phyloP scores from a whole-genome alignment of 164 flowering plant genomes.

The Litsea cubeba region DNA sequence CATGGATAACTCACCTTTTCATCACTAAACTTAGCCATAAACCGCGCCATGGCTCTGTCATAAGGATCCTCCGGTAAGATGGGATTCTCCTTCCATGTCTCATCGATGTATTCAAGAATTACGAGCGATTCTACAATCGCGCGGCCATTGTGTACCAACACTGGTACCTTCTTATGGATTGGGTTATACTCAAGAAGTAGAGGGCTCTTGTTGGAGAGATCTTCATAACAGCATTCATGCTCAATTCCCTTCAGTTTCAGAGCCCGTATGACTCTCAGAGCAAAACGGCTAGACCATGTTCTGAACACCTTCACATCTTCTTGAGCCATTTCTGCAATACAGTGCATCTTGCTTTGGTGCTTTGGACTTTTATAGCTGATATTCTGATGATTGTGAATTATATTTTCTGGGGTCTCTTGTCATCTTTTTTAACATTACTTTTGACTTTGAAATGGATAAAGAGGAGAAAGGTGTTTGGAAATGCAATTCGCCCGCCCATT shows the following conservation, averaged over 20 bases:
- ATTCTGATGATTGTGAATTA: too few species aligned
- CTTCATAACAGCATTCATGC: background rate
- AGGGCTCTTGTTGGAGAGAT: background rate
- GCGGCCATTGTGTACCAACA: slow-evolving; percentile 3
- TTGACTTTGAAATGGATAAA: too few species aligned
- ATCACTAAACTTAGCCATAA: slow-evolving; percentile 5
- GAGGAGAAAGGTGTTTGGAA: too few species aligned
- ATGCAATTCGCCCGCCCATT: too few species aligned
- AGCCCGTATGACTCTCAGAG: slow-evolving; percentile 4
- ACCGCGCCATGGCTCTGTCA: slow-evolving; percentile 5
- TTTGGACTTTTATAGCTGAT: too few species aligned
- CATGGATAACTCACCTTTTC: slow-evolving; percentile 2
- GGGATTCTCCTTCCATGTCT: slow-evolving; percentile 8
- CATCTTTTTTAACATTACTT: too few species aligned
- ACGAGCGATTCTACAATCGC: slow-evolving; percentile 2
- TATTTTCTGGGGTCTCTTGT: too few species aligned
- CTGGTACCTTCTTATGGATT: slow-evolving; percentile 7
- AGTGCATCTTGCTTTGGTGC: too few species aligned
- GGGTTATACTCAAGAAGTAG: slow-evolving; percentile 2
- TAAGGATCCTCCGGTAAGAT: slow-evolving; percentile 5
- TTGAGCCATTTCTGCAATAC: too few species aligned
- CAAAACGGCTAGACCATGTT: background rate
- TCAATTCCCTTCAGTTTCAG: slow-evolving; percentile 9
- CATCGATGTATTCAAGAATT: slow-evolving; percentile 9
- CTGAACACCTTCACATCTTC: slow-evolving; percentile 12